Evolutionary conservation across 441 rosid genomes (phyloP), one percentile per base, ranked within the genome.

Genomic region (Croton setiger): DNA sequence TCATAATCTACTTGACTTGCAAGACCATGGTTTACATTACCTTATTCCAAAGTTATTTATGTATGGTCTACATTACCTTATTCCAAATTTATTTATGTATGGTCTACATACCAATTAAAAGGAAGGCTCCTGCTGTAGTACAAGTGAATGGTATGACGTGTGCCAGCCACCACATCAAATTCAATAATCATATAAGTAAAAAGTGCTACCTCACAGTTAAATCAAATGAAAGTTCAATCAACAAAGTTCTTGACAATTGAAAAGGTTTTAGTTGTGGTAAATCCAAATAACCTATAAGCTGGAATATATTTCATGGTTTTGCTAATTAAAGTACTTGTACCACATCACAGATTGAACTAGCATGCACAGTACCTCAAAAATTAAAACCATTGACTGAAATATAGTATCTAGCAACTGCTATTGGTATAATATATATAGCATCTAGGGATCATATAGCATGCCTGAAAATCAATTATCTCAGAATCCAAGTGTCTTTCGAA

Each of bases 381-480:
- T 39, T 27, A 53, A 66, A 54, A 23, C 39, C n/a, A 37, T 4
- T 67, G 4, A 15, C 8, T 45, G 27, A 45, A 44, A 10, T 41
- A 68, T 11, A 56, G 31, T n/a, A 56, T 44, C 63, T 27, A 27
- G 31, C 31, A 2, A 27, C 31, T 27, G 31, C 31, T 27, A 27
- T 27, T 27, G 31, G 31, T 27, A 27, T 27, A 27, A 27, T 27
- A 45, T 27, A 10, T 41, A 68, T 11, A 56, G 31, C 11, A 56
- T 44, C 63, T 27, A 27, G 31, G 21, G 56, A 43, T 58, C 31
- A 31, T 4, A 18, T 44, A 63, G 43, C 63, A 53, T 75, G 89
- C 97, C 95, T 93, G 81, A 66, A 91, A 93, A 83, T 93, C 87
- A 67, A 91, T 73, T 18, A 93, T 94, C 84, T 94, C 95, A 0